A percentile compares a stretch with the other conserved stretches of the same genome.
Evolutionary conservation across 2,329 filamentous ascomycete species (phyloP).

Genomic region (Westerdykella sp.): DNA sequence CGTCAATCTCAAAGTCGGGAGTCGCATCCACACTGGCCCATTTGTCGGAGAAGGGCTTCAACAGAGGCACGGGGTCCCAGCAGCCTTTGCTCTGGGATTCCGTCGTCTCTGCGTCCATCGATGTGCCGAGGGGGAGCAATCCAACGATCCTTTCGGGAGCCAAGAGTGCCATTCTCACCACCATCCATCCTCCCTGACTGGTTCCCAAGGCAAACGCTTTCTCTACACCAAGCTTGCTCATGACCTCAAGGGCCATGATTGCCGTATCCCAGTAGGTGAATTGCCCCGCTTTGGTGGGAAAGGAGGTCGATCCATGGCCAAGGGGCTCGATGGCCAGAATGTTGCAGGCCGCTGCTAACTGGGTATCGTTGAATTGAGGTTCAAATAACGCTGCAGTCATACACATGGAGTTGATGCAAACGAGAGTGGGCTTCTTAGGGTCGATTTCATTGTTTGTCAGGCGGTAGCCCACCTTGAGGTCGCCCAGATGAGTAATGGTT

Average conservation of each 20-base stretch:
- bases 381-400: constrained; percentile 9
- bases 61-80: constrained; percentile 40
- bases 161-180: constrained; percentile 48
- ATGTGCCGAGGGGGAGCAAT: constrained; percentile 48
- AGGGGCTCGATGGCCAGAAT: constrained; percentile 48
- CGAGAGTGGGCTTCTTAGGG: constrained; percentile 4
- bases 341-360: constrained; percentile 38
- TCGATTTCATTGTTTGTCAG: constrained; percentile 6
- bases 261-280: constrained; percentile 54
- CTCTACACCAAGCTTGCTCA: constrained; percentile 38
- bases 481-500: constrained; percentile 8
- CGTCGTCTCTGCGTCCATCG: constrained; percentile 45
- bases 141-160: constrained; percentile 40
- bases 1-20: constrained; percentile 38
- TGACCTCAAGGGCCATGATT: constrained; percentile 40
- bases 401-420: constrained; percentile 12
- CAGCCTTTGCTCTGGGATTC: constrained; percentile 42
- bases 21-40: constrained; percentile 38
- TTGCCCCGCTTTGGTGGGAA: constrained; percentile 28
- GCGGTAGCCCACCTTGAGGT: constrained; percentile 9
- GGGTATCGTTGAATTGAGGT: constrained; percentile 33
- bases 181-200: constrained; percentile 51
- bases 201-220: constrained; percentile 47
- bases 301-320: constrained; percentile 44
- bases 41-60: constrained; percentile 32